phyloP scores from a whole-genome alignment of 306 rosid species.

The Ceratonia siliqua region DNA sequence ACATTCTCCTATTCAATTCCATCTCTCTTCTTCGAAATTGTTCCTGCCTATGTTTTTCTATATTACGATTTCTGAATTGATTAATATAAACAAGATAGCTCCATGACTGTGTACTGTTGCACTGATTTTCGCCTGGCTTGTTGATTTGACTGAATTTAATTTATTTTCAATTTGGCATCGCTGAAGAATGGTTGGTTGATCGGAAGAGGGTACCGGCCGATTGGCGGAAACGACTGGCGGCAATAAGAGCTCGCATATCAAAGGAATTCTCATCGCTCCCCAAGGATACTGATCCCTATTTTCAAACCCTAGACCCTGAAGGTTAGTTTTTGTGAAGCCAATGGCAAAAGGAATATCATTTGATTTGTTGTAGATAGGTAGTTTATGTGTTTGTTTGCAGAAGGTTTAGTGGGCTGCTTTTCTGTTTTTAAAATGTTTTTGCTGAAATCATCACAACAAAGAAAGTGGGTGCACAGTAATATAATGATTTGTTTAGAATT shows the following conservation, averaged over 20 bases:
- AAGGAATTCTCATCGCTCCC: conserved; percentile 80
- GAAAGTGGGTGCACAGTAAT: background rate
- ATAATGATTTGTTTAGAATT: background rate
- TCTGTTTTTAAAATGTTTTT: background rate
- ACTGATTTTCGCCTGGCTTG: background rate
- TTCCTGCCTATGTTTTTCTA: background rate
- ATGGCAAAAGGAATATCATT: background rate
- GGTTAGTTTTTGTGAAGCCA: conserved; percentile 43
- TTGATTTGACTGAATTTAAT: background rate
- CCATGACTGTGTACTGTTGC: background rate
- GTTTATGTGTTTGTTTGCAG: background rate
- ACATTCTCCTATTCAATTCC: background rate
- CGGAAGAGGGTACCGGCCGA: conserved; percentile 85
- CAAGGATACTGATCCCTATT: conserved; percentile 70
- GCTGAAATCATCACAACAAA: background rate
- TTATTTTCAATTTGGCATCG: conserved; percentile 18
- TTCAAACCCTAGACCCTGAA: conserved; percentile 71
- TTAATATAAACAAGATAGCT: background rate
- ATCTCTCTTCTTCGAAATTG: background rate
- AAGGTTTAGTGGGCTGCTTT: background rate
- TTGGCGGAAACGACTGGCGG: conserved; percentile 84
- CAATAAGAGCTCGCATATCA: conserved; percentile 65
- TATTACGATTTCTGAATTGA: background rate
- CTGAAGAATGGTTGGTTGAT: conserved; percentile 90
- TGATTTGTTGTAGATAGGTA: background rate